phyloP scores from a whole-genome alignment of 805 yeast genomes.

The Candida sakaeoensis region DNA sequence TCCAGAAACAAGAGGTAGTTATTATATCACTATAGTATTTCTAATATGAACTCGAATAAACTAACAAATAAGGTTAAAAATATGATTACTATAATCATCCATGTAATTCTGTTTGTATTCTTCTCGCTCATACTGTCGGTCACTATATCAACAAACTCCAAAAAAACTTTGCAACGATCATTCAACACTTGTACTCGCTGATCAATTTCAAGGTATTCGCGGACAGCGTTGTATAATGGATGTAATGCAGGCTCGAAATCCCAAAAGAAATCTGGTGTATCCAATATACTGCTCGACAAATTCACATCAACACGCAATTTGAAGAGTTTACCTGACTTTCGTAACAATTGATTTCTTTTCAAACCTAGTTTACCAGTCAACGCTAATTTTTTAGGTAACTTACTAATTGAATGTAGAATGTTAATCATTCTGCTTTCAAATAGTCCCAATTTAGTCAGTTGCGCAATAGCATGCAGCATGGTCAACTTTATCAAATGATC shows the following conservation, averaged over 20 bases:
- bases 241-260: constrained; percentile 90
- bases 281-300: constrained; percentile 82
- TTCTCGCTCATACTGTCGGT: constrained; percentile 93
- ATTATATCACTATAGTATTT: constrained; percentile 25
- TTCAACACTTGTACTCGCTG: constrained; percentile 91
- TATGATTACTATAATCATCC: constrained; percentile 82
- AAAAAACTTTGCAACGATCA: constrained; percentile 88
- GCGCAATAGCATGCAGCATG: constrained; percentile 95
- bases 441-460: constrained; percentile 84
- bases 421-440: constrained; percentile 91
- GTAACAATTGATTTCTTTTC: constrained; percentile 76
- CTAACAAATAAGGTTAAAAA: constrained; percentile 76
- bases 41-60: constrained; percentile 61
- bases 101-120: constrained; percentile 86
- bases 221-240: constrained; percentile 82
- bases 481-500: constrained; percentile 91
- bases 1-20: too few species aligned
- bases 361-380: constrained; percentile 84
- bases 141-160: constrained; percentile 89
- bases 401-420: constrained; percentile 78
- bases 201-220: constrained; percentile 92
- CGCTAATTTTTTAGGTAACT: constrained; percentile 85
- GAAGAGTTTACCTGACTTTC: constrained; percentile 86
- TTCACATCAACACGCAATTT: constrained; percentile 92
- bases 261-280: constrained; percentile 97